Conservation (phyloP, 768 basidiomycete genomes). For the Mycena polygramma region DNA sequence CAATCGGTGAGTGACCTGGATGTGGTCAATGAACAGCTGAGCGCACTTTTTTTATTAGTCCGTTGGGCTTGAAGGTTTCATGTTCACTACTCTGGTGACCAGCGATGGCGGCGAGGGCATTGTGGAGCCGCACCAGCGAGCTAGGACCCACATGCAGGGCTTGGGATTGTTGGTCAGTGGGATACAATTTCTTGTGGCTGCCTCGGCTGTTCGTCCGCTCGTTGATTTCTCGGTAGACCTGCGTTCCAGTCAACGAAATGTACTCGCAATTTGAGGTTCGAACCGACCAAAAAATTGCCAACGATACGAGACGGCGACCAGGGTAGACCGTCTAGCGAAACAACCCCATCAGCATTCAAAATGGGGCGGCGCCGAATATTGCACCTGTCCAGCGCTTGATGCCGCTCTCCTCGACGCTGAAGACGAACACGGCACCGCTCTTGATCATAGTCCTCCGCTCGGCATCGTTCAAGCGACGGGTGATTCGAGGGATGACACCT, state of each 20-base stretch:
- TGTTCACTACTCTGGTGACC: constrained; percentile 56
- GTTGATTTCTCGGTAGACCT: constrained; percentile 88
- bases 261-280: background rate
- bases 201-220: constrained; percentile 72
- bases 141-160: constrained; percentile 51
- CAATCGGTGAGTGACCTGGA: no score
- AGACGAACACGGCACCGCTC: constrained; percentile 84
- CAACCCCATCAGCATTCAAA: constrained; percentile 31
- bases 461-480: constrained; percentile 86
- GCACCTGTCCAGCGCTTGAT: constrained; percentile 89
- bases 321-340: constrained; percentile 64
- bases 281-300: constrained; percentile 83
- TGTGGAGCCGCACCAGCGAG: constrained; percentile 54
- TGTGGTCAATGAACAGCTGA: background rate
- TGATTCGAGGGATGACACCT: constrained; percentile 85
- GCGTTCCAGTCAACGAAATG: background rate
- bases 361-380: constrained; percentile 31
- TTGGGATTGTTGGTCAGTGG: constrained; percentile 61
- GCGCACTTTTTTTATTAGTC: constrained; percentile 84
- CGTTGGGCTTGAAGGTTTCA: constrained; percentile 75
- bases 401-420: constrained; percentile 89
- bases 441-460: constrained; percentile 77
- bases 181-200: constrained; percentile 62
- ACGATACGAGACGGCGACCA: constrained; percentile 91
- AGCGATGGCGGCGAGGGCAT: constrained; percentile 43